These are phyloP conservation scores for Patellifolia procumbens DNA, from an alignment of 179 eudicot species.

Conservation along the genomic window DNA sequence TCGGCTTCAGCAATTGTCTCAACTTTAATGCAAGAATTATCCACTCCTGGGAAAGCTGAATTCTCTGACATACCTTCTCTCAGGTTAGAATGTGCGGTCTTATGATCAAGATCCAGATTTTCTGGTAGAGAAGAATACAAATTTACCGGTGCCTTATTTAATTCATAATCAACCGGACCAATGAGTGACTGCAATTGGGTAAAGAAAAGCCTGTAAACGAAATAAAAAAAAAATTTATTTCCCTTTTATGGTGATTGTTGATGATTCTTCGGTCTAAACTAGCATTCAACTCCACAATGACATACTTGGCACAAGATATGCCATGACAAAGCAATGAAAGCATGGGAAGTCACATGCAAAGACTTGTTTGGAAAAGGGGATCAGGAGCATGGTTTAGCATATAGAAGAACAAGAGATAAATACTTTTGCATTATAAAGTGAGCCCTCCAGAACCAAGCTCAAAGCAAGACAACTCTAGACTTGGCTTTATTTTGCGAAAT, in stretches of 20 bases:
- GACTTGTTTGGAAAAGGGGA: background rate
- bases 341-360: background rate
- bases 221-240: background rate
- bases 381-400: background rate
- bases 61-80: slow-evolving; percentile 62
- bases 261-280: background rate
- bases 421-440: background rate
- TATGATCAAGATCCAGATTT: slow-evolving; percentile 39
- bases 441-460: background rate
- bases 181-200: slow-evolving; percentile 57
- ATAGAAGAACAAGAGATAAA: slow-evolving; percentile 4
- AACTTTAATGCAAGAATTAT: slow-evolving; percentile 32
- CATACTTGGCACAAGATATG: background rate
- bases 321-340: background rate
- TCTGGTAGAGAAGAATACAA: slow-evolving; percentile 25
- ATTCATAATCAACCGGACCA: slow-evolving; percentile 50
- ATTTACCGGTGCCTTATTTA: slow-evolving; percentile 51
- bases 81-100: slow-evolving; percentile 36
- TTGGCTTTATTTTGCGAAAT: background rate
- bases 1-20: slow-evolving; percentile 38
- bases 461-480: background rate
- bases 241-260: background rate
- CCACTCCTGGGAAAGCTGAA: slow-evolving; percentile 49
- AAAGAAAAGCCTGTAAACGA: slow-evolving; percentile 68
- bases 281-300: background rate